Evolutionary conservation across 2,329 filamentous ascomycete genomes (phyloP), one percentile per base, ranked within the genome.

Genomic region (Colletotrichum limetticola): DNA sequence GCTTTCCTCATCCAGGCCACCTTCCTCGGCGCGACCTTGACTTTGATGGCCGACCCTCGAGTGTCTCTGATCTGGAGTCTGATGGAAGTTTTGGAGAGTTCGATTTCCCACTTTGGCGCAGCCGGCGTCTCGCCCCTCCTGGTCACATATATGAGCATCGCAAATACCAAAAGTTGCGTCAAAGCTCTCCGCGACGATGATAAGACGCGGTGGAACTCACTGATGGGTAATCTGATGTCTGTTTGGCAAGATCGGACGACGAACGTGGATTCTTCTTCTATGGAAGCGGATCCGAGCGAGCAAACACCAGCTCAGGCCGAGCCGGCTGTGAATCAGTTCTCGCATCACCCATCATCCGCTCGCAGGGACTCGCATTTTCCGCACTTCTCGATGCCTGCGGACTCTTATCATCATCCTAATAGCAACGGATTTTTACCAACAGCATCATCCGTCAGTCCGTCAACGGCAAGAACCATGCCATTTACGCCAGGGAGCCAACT

Each of bases 1-100:
- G 81, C 83, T 6, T 81, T 81, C 19, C 74, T 84, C 1, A 77
- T 84, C 6, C 83, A 84, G 69, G 76, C 79, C 6, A 79, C 82
- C 42, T 84, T 84, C 63, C 73, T 84, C n/a, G 77, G 81, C 5
- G 78, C 79, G n/a, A 84, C 80, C 6, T 75, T 83, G 32, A 79
- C 79, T 46, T 66, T 83, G 32, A 76, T 80, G 24, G 77, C 81
- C 2, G 78, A 78, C 3, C 76, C 80, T 57, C 78, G 82, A 12
- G 76, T 80, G 2, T 83, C 82, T 11, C 75, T 84, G 12, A 75
- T 83, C 22, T 83, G 81, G 35, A 82, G 78, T 30, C 74, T 85
- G 35, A 75, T 83, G 24, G 83, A 84, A 68, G 77, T 81, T 1
- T 76, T 83, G 3, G 81, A 83, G 32, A 74, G 59, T 14, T 69